Percentiles rank a stretch among this genome's conserved stretches.
Conservation (phyloP, 768 basidiomycete species). For the Suillus bovinus region DNA sequence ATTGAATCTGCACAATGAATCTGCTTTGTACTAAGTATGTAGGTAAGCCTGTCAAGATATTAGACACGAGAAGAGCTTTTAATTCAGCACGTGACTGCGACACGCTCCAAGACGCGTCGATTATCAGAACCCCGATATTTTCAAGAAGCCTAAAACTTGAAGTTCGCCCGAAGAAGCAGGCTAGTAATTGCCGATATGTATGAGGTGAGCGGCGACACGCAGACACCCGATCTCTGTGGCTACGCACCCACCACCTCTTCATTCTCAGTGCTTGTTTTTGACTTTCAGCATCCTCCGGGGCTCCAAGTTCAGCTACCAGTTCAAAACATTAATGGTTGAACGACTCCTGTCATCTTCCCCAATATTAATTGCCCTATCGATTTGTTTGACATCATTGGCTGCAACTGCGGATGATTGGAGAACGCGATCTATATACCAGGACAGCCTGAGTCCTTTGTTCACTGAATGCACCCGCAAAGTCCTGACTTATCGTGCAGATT, state of each 20-base stretch:
- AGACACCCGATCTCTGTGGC: conserved; percentile 6
- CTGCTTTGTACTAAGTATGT: no score
- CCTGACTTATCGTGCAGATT: conserved; percentile 30
- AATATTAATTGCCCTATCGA: conserved; percentile 5
- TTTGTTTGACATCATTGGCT: conserved; percentile 22
- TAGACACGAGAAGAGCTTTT: neutral
- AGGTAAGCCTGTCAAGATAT: no score
- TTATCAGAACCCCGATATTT: neutral
- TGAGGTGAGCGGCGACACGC: conserved; percentile 20
- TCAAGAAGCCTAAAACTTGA: neutral
- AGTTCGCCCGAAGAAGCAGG: neutral
- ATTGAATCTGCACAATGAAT: no score
- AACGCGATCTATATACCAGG: conserved; percentile 57
- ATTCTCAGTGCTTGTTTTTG: conserved; percentile 1
- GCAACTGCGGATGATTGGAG: conserved; percentile 52
- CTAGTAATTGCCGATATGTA: conserved; percentile 22
- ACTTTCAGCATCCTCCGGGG: neutral
- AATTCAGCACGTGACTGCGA: conserved; percentile 27
- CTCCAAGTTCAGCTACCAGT: neutral
- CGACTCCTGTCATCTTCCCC: neutral
- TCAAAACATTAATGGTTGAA: neutral
- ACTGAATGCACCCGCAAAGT: neutral
- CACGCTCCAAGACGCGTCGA: conserved; percentile 13
- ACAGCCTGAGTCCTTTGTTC: conserved; percentile 16
- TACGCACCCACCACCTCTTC: conserved; percentile 3